Evolutionary conservation across 1,139 yeast genomes (phyloP).

Genomic region (Kurtzmaniella quercitrusa): DNA sequence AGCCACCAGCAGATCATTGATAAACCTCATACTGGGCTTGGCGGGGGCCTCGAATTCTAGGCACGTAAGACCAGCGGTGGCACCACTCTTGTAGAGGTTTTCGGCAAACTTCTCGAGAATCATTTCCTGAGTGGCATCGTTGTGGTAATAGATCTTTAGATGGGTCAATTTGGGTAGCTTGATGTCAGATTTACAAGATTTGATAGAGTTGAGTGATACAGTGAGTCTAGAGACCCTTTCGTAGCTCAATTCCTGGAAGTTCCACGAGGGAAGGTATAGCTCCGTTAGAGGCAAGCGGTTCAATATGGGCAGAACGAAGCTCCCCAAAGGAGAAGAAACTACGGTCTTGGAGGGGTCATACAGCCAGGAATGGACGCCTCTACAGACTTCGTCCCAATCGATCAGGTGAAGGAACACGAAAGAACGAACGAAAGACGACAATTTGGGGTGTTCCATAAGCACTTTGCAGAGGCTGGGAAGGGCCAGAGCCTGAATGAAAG

Average conservation of each 20-base stretch:
- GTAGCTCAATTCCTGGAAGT: constrained; percentile 1
- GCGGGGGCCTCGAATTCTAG: constrained; percentile 5
- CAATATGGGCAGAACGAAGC: constrained; percentile 1
- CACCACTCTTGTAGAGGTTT: not conserved
- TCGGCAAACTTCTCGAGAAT: constrained; percentile 6
- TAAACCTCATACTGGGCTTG: constrained; percentile 4
- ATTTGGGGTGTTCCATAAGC: constrained; percentile 10
- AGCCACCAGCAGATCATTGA: constrained; percentile 6
- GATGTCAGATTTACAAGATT: constrained; percentile 1
- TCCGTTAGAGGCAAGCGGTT: constrained; percentile 5
- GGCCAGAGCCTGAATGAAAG: constrained; percentile 12
- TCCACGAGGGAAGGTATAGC: constrained; percentile 7
- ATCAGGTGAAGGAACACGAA: constrained; percentile 11
- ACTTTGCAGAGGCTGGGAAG: constrained; percentile 11
- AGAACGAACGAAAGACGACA: constrained; percentile 12
- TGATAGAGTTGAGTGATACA: constrained; percentile 3
- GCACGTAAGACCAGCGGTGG: constrained; percentile 1
- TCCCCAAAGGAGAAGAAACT: constrained; percentile 3
- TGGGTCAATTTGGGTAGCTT: constrained; percentile 8
- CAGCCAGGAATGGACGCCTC: constrained; percentile 4
- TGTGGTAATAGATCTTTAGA: constrained; percentile 7
- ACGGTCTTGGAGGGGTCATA: constrained; percentile 4
- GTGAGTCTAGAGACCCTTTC: constrained; percentile 4
- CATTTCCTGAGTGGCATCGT: constrained; percentile 2
- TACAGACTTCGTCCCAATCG: constrained; percentile 5